These are phyloP conservation scores for Colletotrichum sansevieriae DNA, from an alignment of 2,329 filamentous ascomycete species.

Conservation along the genomic window DNA sequence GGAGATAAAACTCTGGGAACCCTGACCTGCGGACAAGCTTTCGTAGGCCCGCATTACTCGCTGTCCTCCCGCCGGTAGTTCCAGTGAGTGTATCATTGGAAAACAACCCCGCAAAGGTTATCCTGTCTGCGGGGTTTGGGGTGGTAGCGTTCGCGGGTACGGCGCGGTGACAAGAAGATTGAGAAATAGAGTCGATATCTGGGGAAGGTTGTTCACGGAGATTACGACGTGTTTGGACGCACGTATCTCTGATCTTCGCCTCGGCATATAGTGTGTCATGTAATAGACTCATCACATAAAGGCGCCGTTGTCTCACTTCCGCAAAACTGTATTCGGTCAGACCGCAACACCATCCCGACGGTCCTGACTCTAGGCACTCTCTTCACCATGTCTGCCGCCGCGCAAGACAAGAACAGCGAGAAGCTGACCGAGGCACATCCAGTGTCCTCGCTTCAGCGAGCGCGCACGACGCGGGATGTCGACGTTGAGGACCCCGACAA, in stretches of 20 bases:
- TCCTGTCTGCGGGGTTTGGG: slow-evolving; percentile 20
- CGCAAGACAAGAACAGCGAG: slow-evolving; percentile 4
- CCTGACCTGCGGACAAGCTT: slow-evolving; percentile 21
- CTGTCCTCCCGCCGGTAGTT: background rate
- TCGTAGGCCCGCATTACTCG: slow-evolving; percentile 26
- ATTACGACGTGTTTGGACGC: slow-evolving; percentile 12
- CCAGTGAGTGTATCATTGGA: slow-evolving; percentile 21
- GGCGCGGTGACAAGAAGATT: background rate
- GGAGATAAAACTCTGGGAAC: slow-evolving; percentile 25
- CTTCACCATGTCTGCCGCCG: slow-evolving; percentile 18
- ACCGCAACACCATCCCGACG: background rate
- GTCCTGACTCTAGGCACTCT: slow-evolving; percentile 3
- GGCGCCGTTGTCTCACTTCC: background rate
- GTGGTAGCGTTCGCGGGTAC: background rate
- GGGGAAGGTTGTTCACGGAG: slow-evolving; percentile 27
- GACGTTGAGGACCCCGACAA: slow-evolving; percentile 29
- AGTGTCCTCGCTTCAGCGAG: slow-evolving; percentile 6
- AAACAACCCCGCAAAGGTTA: slow-evolving; percentile 28
- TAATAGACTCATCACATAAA: slow-evolving; percentile 3
- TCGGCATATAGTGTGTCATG: background rate
- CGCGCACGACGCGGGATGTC: slow-evolving; percentile 2
- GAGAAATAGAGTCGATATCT: background rate
- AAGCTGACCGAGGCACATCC: slow-evolving; percentile 1
- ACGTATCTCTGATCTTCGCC: background rate
- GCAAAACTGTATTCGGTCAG: accelerated